A percentile compares a stretch with the other conserved stretches of the same genome.
Evolutionary conservation across 208 protist species (phyloP).

Genomic region (Dictyostelium gargantuum): DNA sequence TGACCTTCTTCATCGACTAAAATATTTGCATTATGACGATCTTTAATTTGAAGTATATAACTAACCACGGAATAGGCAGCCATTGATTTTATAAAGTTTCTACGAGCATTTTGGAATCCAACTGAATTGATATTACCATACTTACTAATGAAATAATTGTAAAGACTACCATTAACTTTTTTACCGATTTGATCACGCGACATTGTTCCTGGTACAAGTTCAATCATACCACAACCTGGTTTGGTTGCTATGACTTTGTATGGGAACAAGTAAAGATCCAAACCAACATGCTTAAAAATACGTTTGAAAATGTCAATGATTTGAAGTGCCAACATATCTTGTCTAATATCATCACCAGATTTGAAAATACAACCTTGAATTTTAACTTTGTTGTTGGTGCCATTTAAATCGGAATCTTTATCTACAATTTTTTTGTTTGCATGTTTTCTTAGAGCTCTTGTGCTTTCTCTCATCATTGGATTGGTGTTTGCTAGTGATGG

Average conservation of each 20-base stretch:
- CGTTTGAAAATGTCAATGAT: slow-evolving; percentile 85
- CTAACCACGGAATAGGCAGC: slow-evolving; percentile 85
- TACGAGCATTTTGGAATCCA: slow-evolving; percentile 81
- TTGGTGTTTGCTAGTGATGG: not conserved
- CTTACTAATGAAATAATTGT: slow-evolving; percentile 83
- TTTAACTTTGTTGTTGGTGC: not conserved
- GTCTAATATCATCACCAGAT: slow-evolving; percentile 86
- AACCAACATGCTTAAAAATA: slow-evolving; percentile 82
- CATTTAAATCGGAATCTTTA: not conserved
- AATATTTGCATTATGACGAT: slow-evolving; percentile 93
- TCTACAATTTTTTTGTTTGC: not conserved
- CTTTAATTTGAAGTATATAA: slow-evolving; percentile 88
- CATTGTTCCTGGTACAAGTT: slow-evolving; percentile 72
- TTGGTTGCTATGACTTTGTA: slow-evolving; percentile 81
- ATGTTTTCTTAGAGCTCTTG: not conserved
- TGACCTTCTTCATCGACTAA: slow-evolving; percentile 88
- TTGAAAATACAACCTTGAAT: slow-evolving; percentile 85
- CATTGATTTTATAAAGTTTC: slow-evolving; percentile 85
- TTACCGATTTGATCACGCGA: slow-evolving; percentile 86
- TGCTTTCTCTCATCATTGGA: not conserved
- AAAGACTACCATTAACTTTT: slow-evolving; percentile 69
- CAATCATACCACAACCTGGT: slow-evolving; percentile 74
- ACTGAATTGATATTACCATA: slow-evolving; percentile 79
- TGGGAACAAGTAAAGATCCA: slow-evolving; percentile 86
- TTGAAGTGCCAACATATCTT: slow-evolving; percentile 89